phyloP scores from a whole-genome alignment of 768 basidiomycete genomes.

The Tylopilus sp. region DNA sequence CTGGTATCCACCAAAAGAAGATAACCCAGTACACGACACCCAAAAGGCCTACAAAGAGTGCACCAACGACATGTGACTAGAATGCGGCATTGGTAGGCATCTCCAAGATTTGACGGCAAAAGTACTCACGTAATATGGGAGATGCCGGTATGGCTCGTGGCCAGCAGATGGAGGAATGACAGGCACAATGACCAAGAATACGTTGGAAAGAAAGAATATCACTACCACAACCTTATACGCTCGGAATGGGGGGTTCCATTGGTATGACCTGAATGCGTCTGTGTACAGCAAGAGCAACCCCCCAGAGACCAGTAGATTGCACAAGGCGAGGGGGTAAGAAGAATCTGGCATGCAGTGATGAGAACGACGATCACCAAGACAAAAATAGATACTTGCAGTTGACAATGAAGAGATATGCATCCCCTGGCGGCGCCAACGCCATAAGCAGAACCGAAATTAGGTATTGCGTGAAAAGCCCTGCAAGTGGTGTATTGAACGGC shows the following conservation, averaged over 20 bases:
- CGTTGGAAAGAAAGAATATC: slow-evolving; percentile 61
- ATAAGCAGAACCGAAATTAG: too few relatives aligned
- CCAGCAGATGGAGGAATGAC: too few relatives aligned
- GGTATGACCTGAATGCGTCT: too few relatives aligned
- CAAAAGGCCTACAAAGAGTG: too few relatives aligned
- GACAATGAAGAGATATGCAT: slow-evolving; percentile 73
- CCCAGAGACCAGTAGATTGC: too few relatives aligned
- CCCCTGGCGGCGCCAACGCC: slow-evolving; percentile 71
- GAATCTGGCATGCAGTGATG: slow-evolving; percentile 38
- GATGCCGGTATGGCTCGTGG: slow-evolving; percentile 46
- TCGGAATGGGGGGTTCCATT: slow-evolving; percentile 66
- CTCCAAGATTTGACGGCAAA: too few relatives aligned
- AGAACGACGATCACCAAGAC: slow-evolving; percentile 28
- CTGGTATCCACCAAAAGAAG: slow-evolving; percentile 49
- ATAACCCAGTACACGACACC: slow-evolving; percentile 59
- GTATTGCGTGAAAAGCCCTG: too few relatives aligned
- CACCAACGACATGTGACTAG: too few relatives aligned
- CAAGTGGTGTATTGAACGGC: too few relatives aligned
- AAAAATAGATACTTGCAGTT: too few relatives aligned
- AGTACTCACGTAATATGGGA: slow-evolving; percentile 74
- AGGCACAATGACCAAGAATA: slow-evolving; percentile 63
- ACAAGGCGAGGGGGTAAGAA: slow-evolving; percentile 53
- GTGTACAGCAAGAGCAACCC: too few relatives aligned
- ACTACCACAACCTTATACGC: slow-evolving; percentile 48
- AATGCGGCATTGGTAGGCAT: too few relatives aligned